phyloP scores from a whole-genome alignment of 345 rosid genomes.

The Litchi chinensis region DNA sequence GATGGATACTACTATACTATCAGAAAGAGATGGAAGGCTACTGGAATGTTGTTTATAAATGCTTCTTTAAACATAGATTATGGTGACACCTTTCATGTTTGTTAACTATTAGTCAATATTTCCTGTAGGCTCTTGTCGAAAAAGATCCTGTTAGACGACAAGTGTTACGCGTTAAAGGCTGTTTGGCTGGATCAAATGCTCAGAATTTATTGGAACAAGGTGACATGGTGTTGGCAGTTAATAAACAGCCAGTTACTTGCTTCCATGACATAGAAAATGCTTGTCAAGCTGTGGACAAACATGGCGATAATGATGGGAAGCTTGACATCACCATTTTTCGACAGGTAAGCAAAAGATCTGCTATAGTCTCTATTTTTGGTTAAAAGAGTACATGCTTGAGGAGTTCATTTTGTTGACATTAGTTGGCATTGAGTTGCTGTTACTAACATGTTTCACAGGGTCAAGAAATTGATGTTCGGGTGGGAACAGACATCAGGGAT shows the following conservation, averaged over 20 bases:
- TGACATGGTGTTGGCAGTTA: conserved; percentile 91
- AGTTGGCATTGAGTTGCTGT: background rate
- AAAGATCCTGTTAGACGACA: conserved; percentile 87
- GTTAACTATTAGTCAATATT: conserved; percentile 8
- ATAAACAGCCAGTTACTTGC: conserved; percentile 90
- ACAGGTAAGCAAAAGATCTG: conserved; percentile 51
- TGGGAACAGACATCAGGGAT: conserved; percentile 86
- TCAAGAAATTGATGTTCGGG: conserved; percentile 63
- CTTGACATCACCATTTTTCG: conserved; percentile 81
- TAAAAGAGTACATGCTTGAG: too few species aligned
- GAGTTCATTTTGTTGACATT: background rate
- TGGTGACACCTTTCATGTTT: background rate
- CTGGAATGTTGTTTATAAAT: background rate
- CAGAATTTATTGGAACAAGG: conserved; percentile 82
- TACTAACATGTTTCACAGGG: conserved; percentile 56
- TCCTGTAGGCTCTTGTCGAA: conserved; percentile 69
- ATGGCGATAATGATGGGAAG: conserved; percentile 49
- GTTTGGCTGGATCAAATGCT: conserved; percentile 95
- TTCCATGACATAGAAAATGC: conserved; percentile 82
- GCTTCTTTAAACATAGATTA: background rate
- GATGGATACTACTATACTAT: background rate
- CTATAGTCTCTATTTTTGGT: background rate
- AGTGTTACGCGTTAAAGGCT: conserved; percentile 88
- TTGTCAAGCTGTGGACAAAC: conserved; percentile 63
- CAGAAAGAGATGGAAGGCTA: background rate